Base-by-base conservation (phyloP, 169 alveolate species). In the Plasmodium malariae region DNA sequence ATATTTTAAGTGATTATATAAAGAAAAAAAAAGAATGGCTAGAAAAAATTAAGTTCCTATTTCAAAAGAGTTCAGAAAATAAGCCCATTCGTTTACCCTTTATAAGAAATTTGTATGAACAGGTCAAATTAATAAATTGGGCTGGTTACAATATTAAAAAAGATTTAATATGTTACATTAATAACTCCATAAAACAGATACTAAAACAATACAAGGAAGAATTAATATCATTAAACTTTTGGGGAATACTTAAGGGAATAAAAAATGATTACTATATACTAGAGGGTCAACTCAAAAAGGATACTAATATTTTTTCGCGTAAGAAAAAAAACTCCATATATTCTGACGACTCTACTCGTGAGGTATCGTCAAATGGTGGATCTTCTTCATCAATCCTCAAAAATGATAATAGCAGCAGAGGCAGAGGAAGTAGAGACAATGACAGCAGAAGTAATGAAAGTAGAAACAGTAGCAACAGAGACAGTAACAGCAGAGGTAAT, bases 241-340 rank as follows among this genome's bases (percentile, higher is more conserved):
- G 89, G 89, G 89, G 89, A 11, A 78, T 78, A 7, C 36, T 78
- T 26, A 78, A 78, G 37, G 89, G 89, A 26, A 69, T 49, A 62
- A 40, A 78, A 28, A 78, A 78, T 1, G 76, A 78, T 54, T 78
- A 78, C 55, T 78, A 78, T 37, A 78, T 78, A 28, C 49, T 78
- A 57, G 89, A 78, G 49, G 89, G 89, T 7, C 26, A 45, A 21
- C 68, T 78, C 12, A 78, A 78, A 57, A 40, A 24, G 7, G 49
- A 78, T 45, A 43, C 37, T 34, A 48, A 14, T 9, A 7, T 65
- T 21, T 68, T 62, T 78, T 55, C 40, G 4, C 12, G 2, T 12
- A 78, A 60, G 19, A 54, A 36, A 37, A 63, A 63, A 62, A 14
- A 62, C 7, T 24, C 43, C 40, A 45, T 21, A 40, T 17, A 4